Conservation (phyloP, 2,329 filamentous ascomycete genomes). For the Xylariaceae sp. region DNA sequence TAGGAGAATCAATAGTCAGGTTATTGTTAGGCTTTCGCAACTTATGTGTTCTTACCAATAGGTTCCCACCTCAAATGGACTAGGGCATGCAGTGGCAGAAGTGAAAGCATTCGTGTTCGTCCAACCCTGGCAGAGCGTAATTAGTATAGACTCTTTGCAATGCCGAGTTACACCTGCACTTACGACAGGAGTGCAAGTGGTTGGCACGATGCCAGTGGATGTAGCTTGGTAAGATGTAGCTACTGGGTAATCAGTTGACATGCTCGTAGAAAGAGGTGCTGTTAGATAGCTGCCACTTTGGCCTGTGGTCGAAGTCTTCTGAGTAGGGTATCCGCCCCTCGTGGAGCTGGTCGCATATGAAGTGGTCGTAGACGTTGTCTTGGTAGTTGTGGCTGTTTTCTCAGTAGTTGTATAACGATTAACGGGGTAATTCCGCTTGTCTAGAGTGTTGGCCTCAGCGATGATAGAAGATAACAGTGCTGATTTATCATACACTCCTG, state of each 20-base stretch:
- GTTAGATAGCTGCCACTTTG: not conserved
- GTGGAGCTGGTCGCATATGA: not conserved
- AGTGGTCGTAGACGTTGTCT: not conserved
- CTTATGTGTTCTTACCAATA: not conserved
- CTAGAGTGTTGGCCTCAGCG: not conserved
- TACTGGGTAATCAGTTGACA: not conserved
- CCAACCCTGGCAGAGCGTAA: not conserved
- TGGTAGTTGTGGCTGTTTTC: not conserved
- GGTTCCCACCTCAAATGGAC: conserved; percentile 3
- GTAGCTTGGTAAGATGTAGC: not conserved
- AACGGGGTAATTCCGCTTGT: no score
- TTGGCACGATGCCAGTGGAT: conserved; percentile 1
- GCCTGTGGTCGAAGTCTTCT: not conserved
- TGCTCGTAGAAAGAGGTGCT: not conserved
- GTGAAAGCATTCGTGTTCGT: conserved; percentile 4
- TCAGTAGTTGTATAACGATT: not conserved
- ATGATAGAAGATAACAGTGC: not conserved
- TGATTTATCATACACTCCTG: not conserved
- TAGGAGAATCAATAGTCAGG: no score
- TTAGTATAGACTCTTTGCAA: not conserved
- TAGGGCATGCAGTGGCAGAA: conserved; percentile 1
- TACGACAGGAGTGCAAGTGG: conserved; percentile 1
- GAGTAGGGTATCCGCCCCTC: not conserved
- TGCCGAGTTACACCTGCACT: not conserved
- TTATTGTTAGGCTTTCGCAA: no score